Percentiles rank a stretch among this genome's conserved stretches.
Conservation (phyloP, 768 basidiomycete species). For the Lactifluus pinguis region DNA sequence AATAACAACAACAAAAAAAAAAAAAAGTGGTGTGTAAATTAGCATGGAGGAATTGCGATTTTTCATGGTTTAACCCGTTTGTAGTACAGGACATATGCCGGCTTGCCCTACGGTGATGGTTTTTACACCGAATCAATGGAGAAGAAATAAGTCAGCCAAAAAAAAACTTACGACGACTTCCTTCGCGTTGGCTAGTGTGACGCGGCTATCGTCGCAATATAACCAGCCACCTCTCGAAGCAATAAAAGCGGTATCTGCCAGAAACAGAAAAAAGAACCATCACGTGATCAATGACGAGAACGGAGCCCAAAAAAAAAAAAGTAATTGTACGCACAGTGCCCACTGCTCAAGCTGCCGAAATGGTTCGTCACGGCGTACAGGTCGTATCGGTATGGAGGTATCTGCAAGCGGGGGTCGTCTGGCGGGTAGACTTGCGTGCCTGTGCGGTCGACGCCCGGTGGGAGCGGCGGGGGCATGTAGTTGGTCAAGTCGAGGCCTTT, state of each 20-base stretch:
- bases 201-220: conserved; percentile 89
- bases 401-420: conserved; percentile 71
- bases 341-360: conserved; percentile 86
- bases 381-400: conserved; percentile 90
- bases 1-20: too few species aligned
- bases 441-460: conserved; percentile 48
- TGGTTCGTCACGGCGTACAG: conserved; percentile 95
- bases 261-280: background rate
- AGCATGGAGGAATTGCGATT: background rate
- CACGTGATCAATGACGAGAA: background rate
- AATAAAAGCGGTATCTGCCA: conserved; percentile 84
- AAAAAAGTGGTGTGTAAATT: background rate
- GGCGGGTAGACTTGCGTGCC: conserved; percentile 25
- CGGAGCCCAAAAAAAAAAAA: background rate
- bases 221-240: conserved; percentile 83
- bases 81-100: conserved; percentile 78
- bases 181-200: conserved; percentile 60
- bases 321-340: conserved; percentile 68
- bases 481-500: conserved; percentile 53
- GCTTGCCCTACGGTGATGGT: conserved; percentile 39
- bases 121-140: conserved; percentile 18
- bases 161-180: conserved; percentile 67
- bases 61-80: conserved; percentile 35
- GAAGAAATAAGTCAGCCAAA: background rate
- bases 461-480: conserved; percentile 77